Base-by-base conservation (phyloP, 2,329 filamentous ascomycete species). In the Pyricularia pennisetigena region DNA sequence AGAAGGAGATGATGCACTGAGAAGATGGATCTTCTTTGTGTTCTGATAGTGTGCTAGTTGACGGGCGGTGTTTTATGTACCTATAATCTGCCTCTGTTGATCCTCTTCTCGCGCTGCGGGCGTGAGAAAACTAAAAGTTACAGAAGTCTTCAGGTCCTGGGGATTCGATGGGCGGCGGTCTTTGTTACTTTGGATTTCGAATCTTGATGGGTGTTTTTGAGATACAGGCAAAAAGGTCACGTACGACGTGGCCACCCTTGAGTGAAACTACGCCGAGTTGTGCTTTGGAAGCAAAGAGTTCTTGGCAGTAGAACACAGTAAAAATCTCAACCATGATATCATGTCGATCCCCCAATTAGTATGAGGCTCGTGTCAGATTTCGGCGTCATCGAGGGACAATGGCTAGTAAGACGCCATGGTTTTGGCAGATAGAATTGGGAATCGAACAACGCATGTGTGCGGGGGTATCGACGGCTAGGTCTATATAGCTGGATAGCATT, bases 1-100 rank as follows among this genome's bases (percentile, higher is more conserved):
- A 79, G 73, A 80, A 76, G 72, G 78, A 79, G 70, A 68, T 67
- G 63, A 20, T 26, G 35, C 26, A 41, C 28, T 63, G 28, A 54
- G 41, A 54, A 35, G 64, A 41, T n/a, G 16, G 30, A 65, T 35
- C 28, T 41, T 30, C 7, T 35, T 29, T 23, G 28, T 64, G 10
- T 64, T 30, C n/a, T 20, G 23, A 26, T 63, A 63, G 23, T 24
- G 4, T 26, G n/a, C 41, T 54, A 8, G 16, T 54, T 54, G 41
- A 4, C 41, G 41, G 41, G 20, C 5, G 41, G 41, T 54, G 41
- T 54, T 54, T 54, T 54, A 9, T 54, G 41, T 54, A 54, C 41
- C 41, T 54, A 54, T 54, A 54, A 54, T 54, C 41, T 54, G 41
- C 41, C 41, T n/a, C 16, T n/a, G 41, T 54, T n/a, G 41, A 54